Evolutionary conservation across 1,284 basidiomycete genomes (phyloP).

Genomic region (Pisolithus thermaeus): DNA sequence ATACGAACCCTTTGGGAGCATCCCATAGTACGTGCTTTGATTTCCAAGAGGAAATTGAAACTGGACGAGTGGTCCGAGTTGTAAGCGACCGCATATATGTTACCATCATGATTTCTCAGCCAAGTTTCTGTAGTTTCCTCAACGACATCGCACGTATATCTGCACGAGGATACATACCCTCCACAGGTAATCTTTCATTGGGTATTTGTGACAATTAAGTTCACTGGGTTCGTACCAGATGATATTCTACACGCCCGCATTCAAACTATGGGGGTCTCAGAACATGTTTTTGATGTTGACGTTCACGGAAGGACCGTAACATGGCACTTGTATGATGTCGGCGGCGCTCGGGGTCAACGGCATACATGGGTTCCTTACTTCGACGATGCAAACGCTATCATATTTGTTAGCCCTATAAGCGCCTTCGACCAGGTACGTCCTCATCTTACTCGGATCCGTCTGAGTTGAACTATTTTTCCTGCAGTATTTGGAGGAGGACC

Average conservation of each 20-base stretch:
- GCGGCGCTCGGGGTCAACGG: slow-evolving; percentile 76
- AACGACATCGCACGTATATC: slow-evolving; percentile 66
- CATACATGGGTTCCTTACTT: slow-evolving; percentile 81
- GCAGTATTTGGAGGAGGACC: slow-evolving; percentile 79
- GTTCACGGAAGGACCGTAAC: slow-evolving; percentile 69
- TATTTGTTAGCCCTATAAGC: slow-evolving; percentile 81
- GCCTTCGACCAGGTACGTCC: slow-evolving; percentile 71
- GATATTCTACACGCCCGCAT: slow-evolving; percentile 80
- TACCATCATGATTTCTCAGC: slow-evolving; percentile 4
- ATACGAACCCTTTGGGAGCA: slow-evolving; percentile 66
- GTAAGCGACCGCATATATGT: slow-evolving; percentile 42
- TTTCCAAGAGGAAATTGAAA: slow-evolving; percentile 62
- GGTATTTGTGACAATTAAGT: background rate
- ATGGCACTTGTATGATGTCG: slow-evolving; percentile 80
- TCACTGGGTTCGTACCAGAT: slow-evolving; percentile 38
- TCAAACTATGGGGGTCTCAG: slow-evolving; percentile 79
- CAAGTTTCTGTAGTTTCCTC: slow-evolving; percentile 51
- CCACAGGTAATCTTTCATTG: slow-evolving; percentile 45
- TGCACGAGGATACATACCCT: slow-evolving; percentile 60
- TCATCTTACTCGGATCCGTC: background rate
- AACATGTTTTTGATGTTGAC: slow-evolving; percentile 69
- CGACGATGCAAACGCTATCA: slow-evolving; percentile 81
- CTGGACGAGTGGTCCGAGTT: slow-evolving; percentile 81
- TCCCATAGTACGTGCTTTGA: slow-evolving; percentile 58
- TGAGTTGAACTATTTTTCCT: background rate